Percentiles rank a stretch among this genome's conserved stretches.
Evolutionary conservation across 805 yeast species (phyloP).

Genomic region (Metschnikowia koreensis): DNA sequence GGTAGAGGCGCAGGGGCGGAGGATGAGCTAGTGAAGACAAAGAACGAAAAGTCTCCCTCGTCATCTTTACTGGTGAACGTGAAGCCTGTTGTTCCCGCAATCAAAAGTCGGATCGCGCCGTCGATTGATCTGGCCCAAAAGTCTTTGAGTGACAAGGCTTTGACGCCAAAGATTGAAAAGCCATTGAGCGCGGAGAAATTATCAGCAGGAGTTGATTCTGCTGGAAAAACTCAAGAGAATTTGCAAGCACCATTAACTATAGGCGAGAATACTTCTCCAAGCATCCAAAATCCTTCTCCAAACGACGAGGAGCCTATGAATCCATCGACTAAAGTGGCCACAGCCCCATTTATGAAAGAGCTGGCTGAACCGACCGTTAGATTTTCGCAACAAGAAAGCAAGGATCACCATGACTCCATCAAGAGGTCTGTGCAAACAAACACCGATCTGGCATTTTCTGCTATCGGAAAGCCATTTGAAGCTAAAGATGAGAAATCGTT

Average conservation of each 20-base stretch:
- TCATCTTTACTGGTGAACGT: background rate
- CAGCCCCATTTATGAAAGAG: background rate
- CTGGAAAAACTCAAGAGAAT: background rate
- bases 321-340: no score
- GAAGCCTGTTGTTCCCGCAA: background rate
- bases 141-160: background rate
- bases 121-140: background rate
- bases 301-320: no score
- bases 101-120: background rate
- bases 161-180: background rate
- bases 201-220: background rate
- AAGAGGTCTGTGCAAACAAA: background rate
- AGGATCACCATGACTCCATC: background rate
- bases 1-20: no score
- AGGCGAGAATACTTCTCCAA: no score
- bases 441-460: background rate
- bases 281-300: no score
- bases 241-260: no score
- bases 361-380: background rate
- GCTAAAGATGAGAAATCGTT: background rate
- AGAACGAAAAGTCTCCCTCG: background rate
- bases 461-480: background rate
- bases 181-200: background rate
- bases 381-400: background rate
- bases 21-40: no score